Conservation (phyloP, 1,139 yeast species). For the Yamadazyma triangularis region DNA sequence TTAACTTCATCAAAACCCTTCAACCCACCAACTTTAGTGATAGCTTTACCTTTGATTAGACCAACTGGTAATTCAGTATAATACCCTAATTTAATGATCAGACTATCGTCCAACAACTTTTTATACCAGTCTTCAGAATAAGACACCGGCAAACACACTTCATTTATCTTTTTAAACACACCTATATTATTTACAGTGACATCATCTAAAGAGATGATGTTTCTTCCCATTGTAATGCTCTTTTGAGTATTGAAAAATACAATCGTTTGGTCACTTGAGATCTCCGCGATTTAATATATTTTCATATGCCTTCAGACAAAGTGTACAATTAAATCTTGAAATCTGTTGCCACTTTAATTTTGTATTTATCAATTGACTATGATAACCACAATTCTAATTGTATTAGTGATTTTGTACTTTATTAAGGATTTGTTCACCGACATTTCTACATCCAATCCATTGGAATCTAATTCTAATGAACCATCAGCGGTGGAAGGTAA, state of each 20-base stretch:
- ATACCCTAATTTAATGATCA: slow-evolving; percentile 43
- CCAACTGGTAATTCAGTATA: slow-evolving; percentile 72
- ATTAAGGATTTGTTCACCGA: slow-evolving; percentile 19
- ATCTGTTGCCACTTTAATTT: too few relatives aligned
- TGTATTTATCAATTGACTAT: too few relatives aligned
- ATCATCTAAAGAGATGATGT: slow-evolving; percentile 48
- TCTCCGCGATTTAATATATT: neutral
- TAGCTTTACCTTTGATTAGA: slow-evolving; percentile 51
- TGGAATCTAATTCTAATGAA: slow-evolving; percentile 16
- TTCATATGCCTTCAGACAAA: too few relatives aligned
- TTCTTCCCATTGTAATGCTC: slow-evolving; percentile 22
- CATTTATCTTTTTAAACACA: slow-evolving; percentile 46
- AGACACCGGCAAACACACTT: slow-evolving; percentile 34
- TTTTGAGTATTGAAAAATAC: too few relatives aligned
- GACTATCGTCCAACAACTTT: slow-evolving; percentile 30
- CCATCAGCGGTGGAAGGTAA: slow-evolving; percentile 72
- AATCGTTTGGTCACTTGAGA: too few relatives aligned
- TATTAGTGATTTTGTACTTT: slow-evolving; percentile 19
- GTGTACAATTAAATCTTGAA: too few relatives aligned
- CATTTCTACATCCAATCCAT: slow-evolving; percentile 10
- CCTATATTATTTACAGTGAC: slow-evolving; percentile 54
- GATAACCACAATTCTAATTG: slow-evolving; percentile 22
- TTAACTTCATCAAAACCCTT: slow-evolving; percentile 19
- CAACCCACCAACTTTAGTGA: slow-evolving; percentile 24
- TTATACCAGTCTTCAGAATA: slow-evolving; percentile 46